These are phyloP conservation scores for Suillus hirtellus DNA, from an alignment of 768 basidiomycete species.

Conservation along the genomic window DNA sequence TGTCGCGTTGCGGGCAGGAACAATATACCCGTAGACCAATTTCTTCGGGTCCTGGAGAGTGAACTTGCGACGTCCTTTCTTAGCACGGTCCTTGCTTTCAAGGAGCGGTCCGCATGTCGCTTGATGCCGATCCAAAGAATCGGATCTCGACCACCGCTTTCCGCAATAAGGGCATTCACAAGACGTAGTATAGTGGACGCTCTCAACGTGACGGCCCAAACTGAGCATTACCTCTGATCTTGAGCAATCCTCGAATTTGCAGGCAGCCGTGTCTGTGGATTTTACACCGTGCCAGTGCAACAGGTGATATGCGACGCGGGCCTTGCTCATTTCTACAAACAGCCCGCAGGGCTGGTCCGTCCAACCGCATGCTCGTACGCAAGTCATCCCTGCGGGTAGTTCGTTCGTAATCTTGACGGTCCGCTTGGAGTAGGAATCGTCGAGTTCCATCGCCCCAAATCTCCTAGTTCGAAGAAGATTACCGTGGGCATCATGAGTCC, in stretches of 20 bases:
- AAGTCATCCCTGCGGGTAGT: not conserved
- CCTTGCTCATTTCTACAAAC: not conserved
- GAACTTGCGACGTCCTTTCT: not conserved
- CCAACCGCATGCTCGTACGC: not conserved
- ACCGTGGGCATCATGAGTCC: not conserved
- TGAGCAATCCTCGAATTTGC: not conserved
- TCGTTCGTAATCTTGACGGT: not conserved
- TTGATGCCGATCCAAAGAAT: not conserved
- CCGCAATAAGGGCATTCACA: not conserved
- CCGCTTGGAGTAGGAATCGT: not conserved
- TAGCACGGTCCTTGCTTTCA: not conserved
- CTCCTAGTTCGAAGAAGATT: not conserved
- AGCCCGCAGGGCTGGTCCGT: conserved; percentile 1
- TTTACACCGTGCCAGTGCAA: not conserved
- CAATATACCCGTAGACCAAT: not conserved
- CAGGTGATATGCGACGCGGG: not conserved
- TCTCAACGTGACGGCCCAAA: not conserved
- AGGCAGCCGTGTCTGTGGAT: not conserved
- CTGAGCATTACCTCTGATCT: too few species aligned
- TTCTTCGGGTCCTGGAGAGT: not conserved
- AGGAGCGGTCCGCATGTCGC: not conserved
- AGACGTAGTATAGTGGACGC: not conserved
- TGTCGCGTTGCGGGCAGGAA: not conserved
- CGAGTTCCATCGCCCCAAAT: not conserved
- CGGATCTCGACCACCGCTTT: not conserved